Evolutionary conservation across 2,329 filamentous ascomycete species (phyloP), one percentile per base, ranked within the genome.

Genomic region (Rasamsonia emersonii): DNA sequence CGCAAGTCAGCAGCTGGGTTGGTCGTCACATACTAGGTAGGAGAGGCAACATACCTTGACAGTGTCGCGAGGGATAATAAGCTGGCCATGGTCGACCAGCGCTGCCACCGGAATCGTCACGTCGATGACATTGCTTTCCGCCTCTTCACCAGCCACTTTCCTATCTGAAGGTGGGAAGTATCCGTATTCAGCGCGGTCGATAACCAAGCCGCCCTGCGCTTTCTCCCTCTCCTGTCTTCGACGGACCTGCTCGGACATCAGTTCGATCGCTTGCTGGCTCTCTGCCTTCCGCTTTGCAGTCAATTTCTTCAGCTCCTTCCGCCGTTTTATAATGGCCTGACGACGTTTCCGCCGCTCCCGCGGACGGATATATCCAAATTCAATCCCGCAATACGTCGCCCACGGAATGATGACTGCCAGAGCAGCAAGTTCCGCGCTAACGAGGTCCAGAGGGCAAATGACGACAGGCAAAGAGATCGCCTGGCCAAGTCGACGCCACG

Each of bases 41-140:
- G 14, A 24, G 20, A 14, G n/a, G 18, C 10, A 14, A 33, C 35
- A 33, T 33, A 62, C 60, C 46, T 61, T 64, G 32, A 47, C 38
- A 3, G 51, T 48, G 9, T 51, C 45, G 14, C 46, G 40, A n/a
- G 56, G 38, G 17, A 65, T 56, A 23, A 52, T 44, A 30, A 65
- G 43, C 40, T 65, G 62, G 14, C 57, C 48, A 19, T 51, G 53
- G 27, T 64, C 58, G 9, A 65, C 62, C 32, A 62, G 44, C n/a
- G 58, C 58, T 33, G 61, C 62, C n/a, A 64, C 53, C 4, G 62
- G 57, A 18, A 63, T 53, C 3, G 61, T 64, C 18, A 64, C 62
- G 45, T 65, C 59, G 9, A 53, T 49, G 3, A 53, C 37, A 17
- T 53, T 46, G 13, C 44, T 37, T 17, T 54, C 49, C 6, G 34